These are phyloP conservation scores for Rhododendron molle DNA, from an alignment of 148 eudicot genomes.

Conservation along the genomic window DNA sequence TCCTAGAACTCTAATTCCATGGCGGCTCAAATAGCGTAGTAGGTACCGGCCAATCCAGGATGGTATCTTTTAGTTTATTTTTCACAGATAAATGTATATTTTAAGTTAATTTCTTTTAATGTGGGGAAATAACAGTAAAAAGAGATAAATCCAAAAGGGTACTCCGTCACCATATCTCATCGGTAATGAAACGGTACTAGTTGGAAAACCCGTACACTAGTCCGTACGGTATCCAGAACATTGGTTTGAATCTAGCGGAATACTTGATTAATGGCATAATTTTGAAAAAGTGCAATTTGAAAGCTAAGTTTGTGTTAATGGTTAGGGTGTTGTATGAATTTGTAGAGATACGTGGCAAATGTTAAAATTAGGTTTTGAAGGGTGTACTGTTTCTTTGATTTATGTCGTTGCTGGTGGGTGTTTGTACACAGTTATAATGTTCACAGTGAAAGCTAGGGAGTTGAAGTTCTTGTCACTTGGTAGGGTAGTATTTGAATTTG, in stretches of 20 bases:
- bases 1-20: too few species aligned
- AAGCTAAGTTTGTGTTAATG: constrained; percentile 4
- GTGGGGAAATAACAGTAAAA: too few species aligned
- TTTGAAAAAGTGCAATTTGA: not conserved
- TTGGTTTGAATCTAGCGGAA: not conserved
- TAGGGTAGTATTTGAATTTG: constrained; percentile 5
- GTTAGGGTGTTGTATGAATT: not conserved
- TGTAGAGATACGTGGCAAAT: not conserved
- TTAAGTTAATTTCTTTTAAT: too few species aligned
- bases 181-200: too few species aligned
- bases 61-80: too few species aligned
- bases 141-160: too few species aligned
- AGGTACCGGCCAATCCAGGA: too few species aligned
- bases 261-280: not conserved
- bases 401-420: constrained; percentile 61
- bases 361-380: not conserved
- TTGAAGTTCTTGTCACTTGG: not conserved
- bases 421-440: not conserved
- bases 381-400: not conserved
- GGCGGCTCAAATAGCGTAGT: too few species aligned
- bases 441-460: not conserved
- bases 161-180: too few species aligned
- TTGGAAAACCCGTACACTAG: too few species aligned
- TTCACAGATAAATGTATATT: too few species aligned
- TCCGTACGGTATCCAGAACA: too few species aligned